Evolutionary conservation across 495 filamentous ascomycete species (phyloP).

Genomic region (Penicillium verhagenii): DNA sequence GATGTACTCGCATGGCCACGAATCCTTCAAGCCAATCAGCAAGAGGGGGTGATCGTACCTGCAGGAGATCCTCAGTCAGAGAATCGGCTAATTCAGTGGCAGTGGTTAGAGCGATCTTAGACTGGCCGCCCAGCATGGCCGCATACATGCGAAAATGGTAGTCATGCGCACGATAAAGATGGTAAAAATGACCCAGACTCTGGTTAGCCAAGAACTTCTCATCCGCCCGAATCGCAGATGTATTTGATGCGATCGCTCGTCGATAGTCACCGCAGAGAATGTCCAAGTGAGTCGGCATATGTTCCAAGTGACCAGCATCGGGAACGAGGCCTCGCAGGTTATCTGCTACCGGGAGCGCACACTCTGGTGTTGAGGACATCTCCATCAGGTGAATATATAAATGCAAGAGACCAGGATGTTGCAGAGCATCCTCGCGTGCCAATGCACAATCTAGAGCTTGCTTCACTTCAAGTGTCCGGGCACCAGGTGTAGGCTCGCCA

Average conservation of each 20-base stretch:
- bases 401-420: slow-evolving; percentile 64
- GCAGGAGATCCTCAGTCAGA: slow-evolving; percentile 59
- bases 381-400: slow-evolving; percentile 75
- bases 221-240: slow-evolving; percentile 61
- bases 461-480: slow-evolving; percentile 59
- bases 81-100: slow-evolving; percentile 48
- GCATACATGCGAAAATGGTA: slow-evolving; percentile 69
- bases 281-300: slow-evolving; percentile 72
- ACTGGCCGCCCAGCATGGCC: slow-evolving; percentile 67
- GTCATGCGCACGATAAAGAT: slow-evolving; percentile 64
- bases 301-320: slow-evolving; percentile 67
- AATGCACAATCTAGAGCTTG: slow-evolving; percentile 54
- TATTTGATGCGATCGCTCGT: slow-evolving; percentile 58
- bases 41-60: slow-evolving; percentile 63
- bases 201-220: slow-evolving; percentile 53
- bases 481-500: slow-evolving; percentile 51
- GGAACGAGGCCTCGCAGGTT: slow-evolving; percentile 61
- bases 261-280: slow-evolving; percentile 66
- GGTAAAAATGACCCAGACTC: slow-evolving; percentile 62
- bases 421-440: slow-evolving; percentile 33
- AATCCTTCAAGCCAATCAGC: slow-evolving; percentile 72
- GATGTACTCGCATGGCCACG: slow-evolving; percentile 59
- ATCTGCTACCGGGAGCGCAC: slow-evolving; percentile 55
- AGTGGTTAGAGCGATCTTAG: slow-evolving; percentile 54
- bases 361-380: slow-evolving; percentile 63